These are phyloP conservation scores for Pseudogymnoascus sp. DNA, from an alignment of 2,329 filamentous ascomycete genomes.

Conservation along the genomic window DNA sequence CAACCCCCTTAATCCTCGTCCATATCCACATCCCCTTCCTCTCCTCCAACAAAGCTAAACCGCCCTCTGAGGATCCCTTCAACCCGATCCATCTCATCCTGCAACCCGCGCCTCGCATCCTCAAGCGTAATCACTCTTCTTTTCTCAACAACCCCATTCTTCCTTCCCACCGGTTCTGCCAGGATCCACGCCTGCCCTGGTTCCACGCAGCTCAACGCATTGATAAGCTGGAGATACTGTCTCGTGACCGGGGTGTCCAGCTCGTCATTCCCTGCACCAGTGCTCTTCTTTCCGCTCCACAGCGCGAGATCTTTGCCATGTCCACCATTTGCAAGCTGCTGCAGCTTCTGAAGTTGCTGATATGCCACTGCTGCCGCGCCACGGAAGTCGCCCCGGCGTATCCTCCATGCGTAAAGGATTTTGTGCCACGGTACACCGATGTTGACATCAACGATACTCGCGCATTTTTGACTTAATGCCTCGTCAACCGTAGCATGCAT, in stretches of 20 bases:
- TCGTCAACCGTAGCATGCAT: conserved; percentile 73
- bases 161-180: conserved; percentile 37
- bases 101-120: conserved; percentile 82
- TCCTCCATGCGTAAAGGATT: conserved; percentile 84
- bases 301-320: conserved; percentile 47
- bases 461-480: conserved; percentile 64
- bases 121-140: conserved; percentile 77
- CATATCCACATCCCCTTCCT: conserved; percentile 32
- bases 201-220: conserved; percentile 79
- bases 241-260: conserved; percentile 59
- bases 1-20: not conserved
- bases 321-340: conserved; percentile 37
- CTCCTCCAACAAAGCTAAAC: conserved; percentile 60
- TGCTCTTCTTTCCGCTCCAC: conserved; percentile 10
- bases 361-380: conserved; percentile 60
- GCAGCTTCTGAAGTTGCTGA: conserved; percentile 56
- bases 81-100: conserved; percentile 80
- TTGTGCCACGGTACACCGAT: conserved; percentile 70
- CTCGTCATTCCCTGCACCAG: conserved; percentile 40
- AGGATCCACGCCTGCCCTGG: conserved; percentile 76
- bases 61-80: conserved; percentile 82
- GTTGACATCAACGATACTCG: conserved; percentile 56
- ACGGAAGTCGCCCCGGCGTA: conserved; percentile 74
- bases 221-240: conserved; percentile 86
- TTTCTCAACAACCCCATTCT: conserved; percentile 38